Conservation (phyloP, 768 basidiomycete genomes). For the Mycena vulgaris region DNA sequence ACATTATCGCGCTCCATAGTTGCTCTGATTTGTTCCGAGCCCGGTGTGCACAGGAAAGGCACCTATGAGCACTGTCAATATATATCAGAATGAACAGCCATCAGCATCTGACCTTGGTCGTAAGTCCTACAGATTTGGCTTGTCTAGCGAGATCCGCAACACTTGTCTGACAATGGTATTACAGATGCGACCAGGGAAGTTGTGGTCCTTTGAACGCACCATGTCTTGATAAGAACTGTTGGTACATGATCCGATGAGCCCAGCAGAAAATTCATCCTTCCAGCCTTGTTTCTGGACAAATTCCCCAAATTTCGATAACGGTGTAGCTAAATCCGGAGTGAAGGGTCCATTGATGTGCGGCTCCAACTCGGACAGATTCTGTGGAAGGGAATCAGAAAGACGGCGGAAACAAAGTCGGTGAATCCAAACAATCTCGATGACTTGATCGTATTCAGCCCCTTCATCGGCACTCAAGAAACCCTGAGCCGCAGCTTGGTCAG, state of each 20-base stretch:
- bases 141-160: slow-evolving; percentile 94
- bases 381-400: slow-evolving; percentile 23
- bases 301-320: slow-evolving; percentile 88
- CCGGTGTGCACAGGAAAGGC: slow-evolving; percentile 90
- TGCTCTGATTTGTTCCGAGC: slow-evolving; percentile 96
- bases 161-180: slow-evolving; percentile 71
- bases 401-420: background rate
- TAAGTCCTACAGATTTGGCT: slow-evolving; percentile 87
- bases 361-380: slow-evolving; percentile 92
- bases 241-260: slow-evolving; percentile 98
- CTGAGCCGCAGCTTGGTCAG: slow-evolving; percentile 82
- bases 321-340: slow-evolving; percentile 96
- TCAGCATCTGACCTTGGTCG: slow-evolving; percentile 67
- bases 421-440: slow-evolving; percentile 87
- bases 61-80: slow-evolving; percentile 59
- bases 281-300: slow-evolving; percentile 90
- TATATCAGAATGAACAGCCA: background rate
- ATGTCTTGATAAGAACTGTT: slow-evolving; percentile 98
- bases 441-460: slow-evolving; percentile 93
- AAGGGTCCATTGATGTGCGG: slow-evolving; percentile 97
- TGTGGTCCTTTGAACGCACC: slow-evolving; percentile 57
- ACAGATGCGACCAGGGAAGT: slow-evolving; percentile 8
- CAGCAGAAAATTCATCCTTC: slow-evolving; percentile 94
- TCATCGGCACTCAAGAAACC: slow-evolving; percentile 90
- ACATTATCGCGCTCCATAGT: slow-evolving; percentile 97